Evolutionary conservation across 768 basidiomycete species (phyloP), one percentile per base, ranked within the genome.

Genomic region (Leccinum boreale): DNA sequence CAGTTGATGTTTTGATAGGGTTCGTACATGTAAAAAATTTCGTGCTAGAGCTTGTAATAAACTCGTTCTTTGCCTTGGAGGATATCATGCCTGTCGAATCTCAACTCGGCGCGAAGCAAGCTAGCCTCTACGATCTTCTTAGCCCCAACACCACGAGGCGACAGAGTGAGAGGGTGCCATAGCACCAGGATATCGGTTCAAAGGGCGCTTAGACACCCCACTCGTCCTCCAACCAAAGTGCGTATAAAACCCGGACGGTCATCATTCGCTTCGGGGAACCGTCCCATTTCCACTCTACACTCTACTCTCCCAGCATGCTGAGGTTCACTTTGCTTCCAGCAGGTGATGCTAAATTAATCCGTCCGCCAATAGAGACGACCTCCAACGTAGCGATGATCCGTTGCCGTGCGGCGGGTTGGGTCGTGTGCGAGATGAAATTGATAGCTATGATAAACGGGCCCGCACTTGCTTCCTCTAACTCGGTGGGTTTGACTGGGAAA

Each of bases 331-430:
- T 0, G 82, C 85, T 58, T 85, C 82, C 14, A 94, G 77, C 4
- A 81, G 83, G 29, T 85, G 82, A n/a, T n/a, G n/a, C n/a, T n/a
- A n/a, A n/a, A n/a, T n/a, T n/a, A n/a, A n/a, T 68, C 8, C 49
- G 47, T 24, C 60, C 58, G 10, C 62, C 55, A 5, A 91, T 89
- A 0, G 90, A 90, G 60, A 90, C 85, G 0, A 79, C 69, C 3
- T 90, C 90, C 0, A 84, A 81, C 1, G 88, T 78, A 2, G 81
- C 77, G 14, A 92, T 74, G 14, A 92, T 88, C 17, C 90, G 83
- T 58, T 92, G 79, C 90, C 90, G 92, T 1, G 90, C 87, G 2
- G 91, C 81, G 8, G 86, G 83, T 2, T 85, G 85, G 53, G 74
- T 78, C 0, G 80, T 75, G 47, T 79, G 79, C 1, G n/a, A n/a